Conservation (phyloP, 1,139 yeast species). For the Yamadazyma aaseri region DNA sequence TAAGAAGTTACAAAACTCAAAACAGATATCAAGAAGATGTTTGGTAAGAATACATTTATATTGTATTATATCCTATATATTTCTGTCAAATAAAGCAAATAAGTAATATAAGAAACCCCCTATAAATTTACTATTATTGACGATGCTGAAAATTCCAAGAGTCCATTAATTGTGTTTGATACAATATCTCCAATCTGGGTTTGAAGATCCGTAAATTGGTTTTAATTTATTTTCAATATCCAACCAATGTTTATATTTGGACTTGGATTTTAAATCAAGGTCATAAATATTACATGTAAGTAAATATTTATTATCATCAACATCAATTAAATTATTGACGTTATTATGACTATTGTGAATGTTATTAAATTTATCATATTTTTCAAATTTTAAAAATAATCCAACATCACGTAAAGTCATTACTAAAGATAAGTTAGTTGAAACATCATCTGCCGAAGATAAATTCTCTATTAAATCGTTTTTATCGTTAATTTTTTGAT, state of each 20-base stretch:
- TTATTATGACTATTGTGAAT: slow-evolving; percentile 36
- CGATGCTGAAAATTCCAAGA: too few species aligned
- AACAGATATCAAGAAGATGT: slow-evolving; percentile 97
- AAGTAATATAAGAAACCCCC: too few species aligned
- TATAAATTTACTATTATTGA: too few species aligned
- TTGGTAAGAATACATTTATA: slow-evolving; percentile 51
- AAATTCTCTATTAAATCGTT: slow-evolving; percentile 37
- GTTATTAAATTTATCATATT: slow-evolving; percentile 28
- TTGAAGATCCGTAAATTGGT: slow-evolving; percentile 34
- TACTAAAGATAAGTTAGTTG: slow-evolving; percentile 41
- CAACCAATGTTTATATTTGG: slow-evolving; percentile 44
- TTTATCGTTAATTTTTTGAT: slow-evolving; percentile 35
- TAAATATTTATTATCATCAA: slow-evolving; percentile 27
- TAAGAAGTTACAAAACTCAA: slow-evolving; percentile 77
- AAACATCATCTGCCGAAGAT: slow-evolving; percentile 39
- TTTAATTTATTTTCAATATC: slow-evolving; percentile 35
- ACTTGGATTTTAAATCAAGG: slow-evolving; percentile 42
- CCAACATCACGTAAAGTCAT: slow-evolving; percentile 63
- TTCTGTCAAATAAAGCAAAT: too few species aligned
- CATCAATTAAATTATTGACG: slow-evolving; percentile 28
- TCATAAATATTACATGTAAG: slow-evolving; percentile 44
- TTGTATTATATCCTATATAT: not conserved
- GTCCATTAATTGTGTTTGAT: too few species aligned
- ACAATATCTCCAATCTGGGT: slow-evolving; percentile 40
- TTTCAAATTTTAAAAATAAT: slow-evolving; percentile 43